A percentile compares a stretch with the other conserved stretches of the same genome.
phyloP scores from a whole-genome alignment of 208 protist genomes.

The Crithidia bombi region DNA sequence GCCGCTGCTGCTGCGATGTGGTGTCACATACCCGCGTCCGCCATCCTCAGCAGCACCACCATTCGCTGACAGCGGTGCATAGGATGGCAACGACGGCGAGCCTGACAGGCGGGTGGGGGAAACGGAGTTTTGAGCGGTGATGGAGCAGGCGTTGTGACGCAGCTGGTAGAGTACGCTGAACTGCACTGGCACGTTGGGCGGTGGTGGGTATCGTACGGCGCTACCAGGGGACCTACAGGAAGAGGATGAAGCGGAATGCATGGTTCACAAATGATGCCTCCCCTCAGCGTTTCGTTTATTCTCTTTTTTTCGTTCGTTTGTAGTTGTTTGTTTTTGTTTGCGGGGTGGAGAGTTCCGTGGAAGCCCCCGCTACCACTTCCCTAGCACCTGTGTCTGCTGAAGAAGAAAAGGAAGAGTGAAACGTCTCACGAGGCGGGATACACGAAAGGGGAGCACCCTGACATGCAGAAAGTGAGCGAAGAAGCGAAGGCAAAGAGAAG shows the following conservation, averaged over 20 bases:
- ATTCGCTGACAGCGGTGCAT: neutral
- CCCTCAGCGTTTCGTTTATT: slow-evolving; percentile 2
- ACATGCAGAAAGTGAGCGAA: no score
- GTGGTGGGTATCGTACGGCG: no score
- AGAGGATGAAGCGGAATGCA: neutral
- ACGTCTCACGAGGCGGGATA: no score
- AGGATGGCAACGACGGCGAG: neutral
- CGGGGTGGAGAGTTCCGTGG: no score
- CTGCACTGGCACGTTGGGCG: slow-evolving; percentile 24
- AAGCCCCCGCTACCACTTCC: no score
- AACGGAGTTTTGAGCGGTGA: slow-evolving; percentile 19
- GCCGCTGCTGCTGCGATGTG: neutral
- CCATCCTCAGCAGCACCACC: neutral
- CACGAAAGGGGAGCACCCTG: no score
- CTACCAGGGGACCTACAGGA: neutral
- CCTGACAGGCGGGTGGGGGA: slow-evolving; percentile 2
- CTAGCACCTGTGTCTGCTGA: no score
- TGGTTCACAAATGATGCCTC: neutral
- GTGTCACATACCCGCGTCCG: neutral
- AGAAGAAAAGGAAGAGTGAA: no score
- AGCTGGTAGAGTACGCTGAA: slow-evolving; percentile 48
- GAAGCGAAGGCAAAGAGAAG: no score
- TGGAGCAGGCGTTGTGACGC: slow-evolving; percentile 22
- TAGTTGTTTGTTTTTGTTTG: no score
- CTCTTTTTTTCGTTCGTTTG: slow-evolving; percentile 10